Percentiles rank a stretch among this genome's conserved stretches.
These are phyloP conservation scores for Curvularia verruculosa DNA, from an alignment of 2,329 filamentous ascomycete species.

Conservation along the genomic window DNA sequence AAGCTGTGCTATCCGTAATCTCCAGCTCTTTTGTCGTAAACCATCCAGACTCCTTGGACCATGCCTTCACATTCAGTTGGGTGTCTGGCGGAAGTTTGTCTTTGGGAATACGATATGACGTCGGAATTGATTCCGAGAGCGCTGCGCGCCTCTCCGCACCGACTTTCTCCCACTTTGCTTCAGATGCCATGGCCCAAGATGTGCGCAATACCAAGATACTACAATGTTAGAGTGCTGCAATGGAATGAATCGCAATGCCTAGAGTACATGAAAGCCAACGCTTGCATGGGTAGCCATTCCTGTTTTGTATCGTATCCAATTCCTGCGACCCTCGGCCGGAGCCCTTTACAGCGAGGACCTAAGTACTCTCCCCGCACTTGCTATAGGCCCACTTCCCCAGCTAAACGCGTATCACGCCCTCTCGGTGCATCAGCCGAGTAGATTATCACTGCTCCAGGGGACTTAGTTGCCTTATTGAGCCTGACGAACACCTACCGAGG, in stretches of 20 bases:
- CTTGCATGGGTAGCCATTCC: constrained; percentile 6
- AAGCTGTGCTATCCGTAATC: constrained; percentile 55
- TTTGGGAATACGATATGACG: constrained; percentile 63
- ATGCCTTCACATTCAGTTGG: constrained; percentile 63
- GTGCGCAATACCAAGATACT: constrained; percentile 3
- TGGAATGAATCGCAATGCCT: neutral
- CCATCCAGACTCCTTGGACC: constrained; percentile 64
- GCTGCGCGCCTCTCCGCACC: constrained; percentile 52
- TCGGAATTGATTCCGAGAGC: constrained; percentile 60
- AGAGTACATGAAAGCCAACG: neutral
- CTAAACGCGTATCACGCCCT: constrained; percentile 13
- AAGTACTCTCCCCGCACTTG: constrained; percentile 16
- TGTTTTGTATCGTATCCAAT: constrained; percentile 17
- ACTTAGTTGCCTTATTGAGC: constrained; percentile 16
- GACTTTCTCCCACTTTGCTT: constrained; percentile 53
- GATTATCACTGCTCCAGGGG: neutral
- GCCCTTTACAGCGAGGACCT: constrained; percentile 4
- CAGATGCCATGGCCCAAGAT: constrained; percentile 8
- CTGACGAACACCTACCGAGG: constrained; percentile 17
- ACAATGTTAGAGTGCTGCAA: neutral
- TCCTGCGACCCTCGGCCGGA: constrained; percentile 5
- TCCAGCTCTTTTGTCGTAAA: constrained; percentile 61
- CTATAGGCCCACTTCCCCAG: neutral
- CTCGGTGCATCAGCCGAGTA: constrained; percentile 9
- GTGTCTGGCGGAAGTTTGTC: constrained; percentile 60